These are phyloP conservation scores for Dovyalis caffra DNA, from an alignment of 345 rosid genomes.

Conservation along the genomic window DNA sequence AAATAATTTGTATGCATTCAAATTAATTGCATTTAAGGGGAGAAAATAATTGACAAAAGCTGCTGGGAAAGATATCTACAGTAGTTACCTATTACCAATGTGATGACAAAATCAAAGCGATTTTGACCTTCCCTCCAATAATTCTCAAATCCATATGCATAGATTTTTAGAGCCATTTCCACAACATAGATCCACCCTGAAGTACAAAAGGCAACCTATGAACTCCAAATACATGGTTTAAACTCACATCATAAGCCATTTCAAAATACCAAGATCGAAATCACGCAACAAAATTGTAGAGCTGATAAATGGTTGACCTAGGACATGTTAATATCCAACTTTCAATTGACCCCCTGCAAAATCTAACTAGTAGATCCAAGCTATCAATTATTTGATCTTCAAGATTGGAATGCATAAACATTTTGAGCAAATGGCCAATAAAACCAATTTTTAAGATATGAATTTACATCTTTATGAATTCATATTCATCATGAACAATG, in stretches of 20 bases:
- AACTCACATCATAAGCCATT: slow-evolving; percentile 4
- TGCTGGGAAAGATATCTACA: background rate
- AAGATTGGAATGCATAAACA: background rate
- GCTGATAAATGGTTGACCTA: background rate
- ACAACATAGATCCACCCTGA: slow-evolving; percentile 96
- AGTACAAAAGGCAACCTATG: slow-evolving; percentile 11
- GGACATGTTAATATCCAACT: background rate
- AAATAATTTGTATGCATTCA: background rate
- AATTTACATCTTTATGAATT: background rate
- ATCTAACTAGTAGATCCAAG: background rate
- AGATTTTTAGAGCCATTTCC: slow-evolving; percentile 93
- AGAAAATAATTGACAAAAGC: background rate
- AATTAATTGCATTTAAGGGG: background rate
- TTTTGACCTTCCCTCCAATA: slow-evolving; percentile 98
- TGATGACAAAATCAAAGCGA: slow-evolving; percentile 86
- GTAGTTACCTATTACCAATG: slow-evolving; percentile 79
- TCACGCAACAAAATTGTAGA: background rate
- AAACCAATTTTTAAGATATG: background rate
- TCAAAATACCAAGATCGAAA: slow-evolving; percentile 1
- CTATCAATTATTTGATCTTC: background rate
- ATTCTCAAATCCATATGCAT: slow-evolving; percentile 78
- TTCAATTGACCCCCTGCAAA: background rate
- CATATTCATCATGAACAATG: background rate
- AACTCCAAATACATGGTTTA: slow-evolving; percentile 10
- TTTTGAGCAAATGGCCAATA: background rate